phyloP scores from a whole-genome alignment of 2,329 filamentous ascomycete genomes.

The Aspergillus luchuensis region DNA sequence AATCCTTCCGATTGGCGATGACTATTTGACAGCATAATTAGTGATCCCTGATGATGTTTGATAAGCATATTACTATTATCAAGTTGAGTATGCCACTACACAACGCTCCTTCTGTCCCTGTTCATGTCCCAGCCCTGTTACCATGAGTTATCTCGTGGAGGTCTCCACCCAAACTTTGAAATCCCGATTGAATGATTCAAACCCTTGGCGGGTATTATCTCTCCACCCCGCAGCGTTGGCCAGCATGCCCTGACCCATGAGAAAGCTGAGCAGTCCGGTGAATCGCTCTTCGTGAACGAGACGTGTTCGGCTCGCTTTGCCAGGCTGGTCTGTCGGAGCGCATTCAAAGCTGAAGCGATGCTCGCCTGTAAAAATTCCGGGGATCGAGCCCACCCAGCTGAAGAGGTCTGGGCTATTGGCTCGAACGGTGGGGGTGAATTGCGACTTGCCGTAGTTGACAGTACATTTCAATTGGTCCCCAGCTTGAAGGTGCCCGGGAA shows the following conservation, averaged over 20 bases:
- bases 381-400: conserved; percentile 9
- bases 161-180: conserved; percentile 14
- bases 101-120: not conserved
- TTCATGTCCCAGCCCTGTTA: not conserved
- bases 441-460: conserved; percentile 14
- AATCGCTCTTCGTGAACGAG: conserved; percentile 14
- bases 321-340: not conserved
- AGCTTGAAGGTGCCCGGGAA: not conserved
- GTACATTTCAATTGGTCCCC: conserved; percentile 9
- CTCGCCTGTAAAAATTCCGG: conserved; percentile 8
- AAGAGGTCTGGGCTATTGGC: not conserved
- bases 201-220: conserved; percentile 2
- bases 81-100: not conserved
- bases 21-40: too few relatives aligned
- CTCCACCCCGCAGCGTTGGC: not conserved
- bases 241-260: conserved; percentile 11
- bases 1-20: too few relatives aligned
- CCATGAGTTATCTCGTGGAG: too few relatives aligned
- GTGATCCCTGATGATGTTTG: too few relatives aligned
- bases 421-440: not conserved
- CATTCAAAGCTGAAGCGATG: conserved; percentile 12
- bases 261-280: conserved; percentile 4
- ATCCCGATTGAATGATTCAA: conserved; percentile 8
- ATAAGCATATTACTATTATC: too few relatives aligned
- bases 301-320: not conserved